Evolutionary conservation across 768 basidiomycete species (phyloP).

Genomic region (Mycena latifolia): DNA sequence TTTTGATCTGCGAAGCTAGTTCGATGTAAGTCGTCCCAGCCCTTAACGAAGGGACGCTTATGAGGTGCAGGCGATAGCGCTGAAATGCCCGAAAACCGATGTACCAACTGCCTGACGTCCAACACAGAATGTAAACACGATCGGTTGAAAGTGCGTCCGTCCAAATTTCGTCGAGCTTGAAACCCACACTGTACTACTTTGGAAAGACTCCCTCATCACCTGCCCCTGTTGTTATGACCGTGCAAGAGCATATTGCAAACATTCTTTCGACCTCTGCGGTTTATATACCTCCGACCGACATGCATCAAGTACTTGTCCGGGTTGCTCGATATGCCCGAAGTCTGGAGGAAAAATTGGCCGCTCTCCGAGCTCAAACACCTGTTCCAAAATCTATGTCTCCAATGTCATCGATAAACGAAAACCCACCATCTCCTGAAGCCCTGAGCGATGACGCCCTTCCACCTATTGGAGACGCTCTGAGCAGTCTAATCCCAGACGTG

Average conservation of each 20-base stretch:
- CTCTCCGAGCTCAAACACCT: background rate
- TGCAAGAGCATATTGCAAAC: conserved; percentile 1
- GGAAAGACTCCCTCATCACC: no score
- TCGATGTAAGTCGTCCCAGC: background rate
- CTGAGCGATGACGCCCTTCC: background rate
- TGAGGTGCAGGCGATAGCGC: conserved; percentile 63
- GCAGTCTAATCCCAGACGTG: conserved; percentile 36
- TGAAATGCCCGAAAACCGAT: conserved; percentile 63
- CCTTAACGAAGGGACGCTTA: no score
- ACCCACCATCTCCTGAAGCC: background rate
- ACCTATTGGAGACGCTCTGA: background rate
- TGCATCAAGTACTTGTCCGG: conserved; percentile 14
- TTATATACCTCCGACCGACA: conserved; percentile 9
- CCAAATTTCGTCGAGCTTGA: no score
- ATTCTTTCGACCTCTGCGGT: conserved; percentile 17
- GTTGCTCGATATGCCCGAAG: conserved; percentile 29
- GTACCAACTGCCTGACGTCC: conserved; percentile 66
- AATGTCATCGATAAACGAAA: background rate
- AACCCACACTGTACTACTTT: no score
- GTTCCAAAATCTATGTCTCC: background rate
- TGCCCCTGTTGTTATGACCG: background rate
- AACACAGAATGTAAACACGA: conserved; percentile 67
- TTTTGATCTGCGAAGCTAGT: conserved; percentile 3
- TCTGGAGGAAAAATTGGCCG: conserved; percentile 20
- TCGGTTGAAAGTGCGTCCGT: conserved; percentile 37